Evolutionary conservation across 2,329 filamentous ascomycete species (phyloP).

Genomic region (Apiospora rasikravindrae): DNA sequence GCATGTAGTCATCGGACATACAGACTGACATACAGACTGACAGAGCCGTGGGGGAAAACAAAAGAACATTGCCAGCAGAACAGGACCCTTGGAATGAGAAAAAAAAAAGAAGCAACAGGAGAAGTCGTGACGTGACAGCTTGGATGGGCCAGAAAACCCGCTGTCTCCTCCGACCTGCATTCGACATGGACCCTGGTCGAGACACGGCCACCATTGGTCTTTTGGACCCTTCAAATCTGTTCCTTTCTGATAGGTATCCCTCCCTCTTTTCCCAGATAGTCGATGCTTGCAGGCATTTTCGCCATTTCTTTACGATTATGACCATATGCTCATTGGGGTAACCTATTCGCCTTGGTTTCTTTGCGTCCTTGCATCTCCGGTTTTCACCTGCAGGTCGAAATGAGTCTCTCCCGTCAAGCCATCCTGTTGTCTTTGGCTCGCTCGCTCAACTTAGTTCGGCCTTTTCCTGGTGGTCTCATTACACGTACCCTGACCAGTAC

Average conservation of each 20-base stretch:
- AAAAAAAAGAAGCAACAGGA: background rate
- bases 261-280: slow-evolving; percentile 14
- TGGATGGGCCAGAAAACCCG: background rate
- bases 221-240: slow-evolving; percentile 12
- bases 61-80: background rate
- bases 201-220: background rate
- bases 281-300: slow-evolving; percentile 11
- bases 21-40: background rate
- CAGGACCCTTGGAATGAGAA: background rate
- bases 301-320: slow-evolving; percentile 15
- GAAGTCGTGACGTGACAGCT: slow-evolving; percentile 1
- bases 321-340: slow-evolving; percentile 7
- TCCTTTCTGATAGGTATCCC: slow-evolving; percentile 1
- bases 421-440: background rate
- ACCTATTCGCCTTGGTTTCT: slow-evolving; percentile 3
- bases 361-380: slow-evolving; percentile 5
- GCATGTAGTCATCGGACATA: slow-evolving; percentile 8
- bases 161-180: slow-evolving; percentile 6
- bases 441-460: background rate
- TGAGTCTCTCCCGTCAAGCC: background rate
- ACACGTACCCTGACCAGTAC: background rate
- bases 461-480: background rate
- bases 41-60: background rate
- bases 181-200: background rate
- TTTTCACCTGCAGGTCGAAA: background rate